These are phyloP conservation scores for Leccinum fibrillosum DNA, from an alignment of 768 basidiomycete genomes.

Conservation along the genomic window DNA sequence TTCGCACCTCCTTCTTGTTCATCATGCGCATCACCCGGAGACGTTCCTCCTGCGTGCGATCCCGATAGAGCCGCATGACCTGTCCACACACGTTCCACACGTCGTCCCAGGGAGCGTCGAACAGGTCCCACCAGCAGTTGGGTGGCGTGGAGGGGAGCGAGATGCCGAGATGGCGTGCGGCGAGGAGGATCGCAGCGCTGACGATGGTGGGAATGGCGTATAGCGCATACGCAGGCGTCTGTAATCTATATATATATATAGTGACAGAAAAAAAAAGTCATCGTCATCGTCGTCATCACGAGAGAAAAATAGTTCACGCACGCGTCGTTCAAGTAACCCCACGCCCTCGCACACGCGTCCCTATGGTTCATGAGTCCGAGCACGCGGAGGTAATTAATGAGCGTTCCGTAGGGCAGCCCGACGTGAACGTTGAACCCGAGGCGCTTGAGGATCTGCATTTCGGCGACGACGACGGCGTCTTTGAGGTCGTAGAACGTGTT, in stretches of 20 bases:
- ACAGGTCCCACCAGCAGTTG: slow-evolving; percentile 89
- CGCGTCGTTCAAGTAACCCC: slow-evolving; percentile 98
- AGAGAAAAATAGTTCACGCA: slow-evolving; percentile 41
- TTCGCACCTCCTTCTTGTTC: slow-evolving; percentile 74
- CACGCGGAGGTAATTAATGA: slow-evolving; percentile 91
- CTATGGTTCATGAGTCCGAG: slow-evolving; percentile 77
- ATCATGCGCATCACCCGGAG: slow-evolving; percentile 54
- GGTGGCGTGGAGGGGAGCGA: slow-evolving; percentile 69
- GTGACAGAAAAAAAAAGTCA: too few species aligned
- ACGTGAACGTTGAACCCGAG: slow-evolving; percentile 95
- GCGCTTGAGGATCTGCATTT: slow-evolving; percentile 97
- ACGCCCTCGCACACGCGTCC: slow-evolving; percentile 72
- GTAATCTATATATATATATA: slow-evolving; percentile 44
- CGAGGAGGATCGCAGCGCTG: slow-evolving; percentile 82
- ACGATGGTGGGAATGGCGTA: slow-evolving; percentile 91
- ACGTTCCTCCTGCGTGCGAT: slow-evolving; percentile 43
- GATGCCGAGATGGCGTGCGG: slow-evolving; percentile 68
- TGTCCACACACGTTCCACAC: slow-evolving; percentile 82
- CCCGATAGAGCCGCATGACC: slow-evolving; percentile 77
- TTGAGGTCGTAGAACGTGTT: slow-evolving; percentile 91
- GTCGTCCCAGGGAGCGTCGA: slow-evolving; percentile 90
- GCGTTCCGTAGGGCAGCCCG: slow-evolving; percentile 87
- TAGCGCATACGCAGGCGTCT: slow-evolving; percentile 88
- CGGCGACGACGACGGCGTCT: slow-evolving; percentile 88
- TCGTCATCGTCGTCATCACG: neutral